A percentile compares a stretch with the other conserved stretches of the same genome.
Evolutionary conservation across 495 filamentous ascomycete genomes (phyloP).

Genomic region (Trichoderma asperelloides): DNA sequence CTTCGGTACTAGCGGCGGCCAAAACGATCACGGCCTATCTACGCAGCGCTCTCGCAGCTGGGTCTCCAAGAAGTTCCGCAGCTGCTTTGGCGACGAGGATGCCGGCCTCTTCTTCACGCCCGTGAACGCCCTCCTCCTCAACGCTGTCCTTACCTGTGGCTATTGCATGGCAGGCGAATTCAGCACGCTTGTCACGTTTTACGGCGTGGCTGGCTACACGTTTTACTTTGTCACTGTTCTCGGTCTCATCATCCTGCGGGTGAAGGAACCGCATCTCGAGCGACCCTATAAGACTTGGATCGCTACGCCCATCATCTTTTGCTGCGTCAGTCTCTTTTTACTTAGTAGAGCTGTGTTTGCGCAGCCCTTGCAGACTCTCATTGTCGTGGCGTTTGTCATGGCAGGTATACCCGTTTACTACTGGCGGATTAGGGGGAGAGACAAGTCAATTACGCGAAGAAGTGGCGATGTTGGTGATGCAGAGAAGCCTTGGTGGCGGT

Average conservation of each 20-base stretch:
- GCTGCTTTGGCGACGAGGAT: constrained; percentile 51
- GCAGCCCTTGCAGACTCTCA: constrained; percentile 78
- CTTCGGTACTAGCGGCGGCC: constrained; percentile 34
- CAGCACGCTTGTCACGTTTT: constrained; percentile 85
- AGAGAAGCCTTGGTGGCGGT: constrained; percentile 31
- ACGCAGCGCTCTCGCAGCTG: constrained; percentile 50
- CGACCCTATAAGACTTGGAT: constrained; percentile 94
- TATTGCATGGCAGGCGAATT: constrained; percentile 89
- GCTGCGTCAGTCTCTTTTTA: constrained; percentile 91
- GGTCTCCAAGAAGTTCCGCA: constrained; percentile 45
- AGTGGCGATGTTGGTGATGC: constrained; percentile 18
- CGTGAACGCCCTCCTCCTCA: constrained; percentile 80
- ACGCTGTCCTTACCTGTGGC: constrained; percentile 55
- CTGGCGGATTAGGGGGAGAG: constrained; percentile 63
- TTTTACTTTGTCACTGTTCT: constrained; percentile 97
- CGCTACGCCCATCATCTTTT: constrained; percentile 92
- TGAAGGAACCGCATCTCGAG: constrained; percentile 81
- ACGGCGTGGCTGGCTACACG: constrained; percentile 90
- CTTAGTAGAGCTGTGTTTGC: constrained; percentile 80
- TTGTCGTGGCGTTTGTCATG: constrained; percentile 74
- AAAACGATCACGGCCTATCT: constrained; percentile 22
- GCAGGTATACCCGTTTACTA: constrained; percentile 82
- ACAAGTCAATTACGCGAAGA: constrained; percentile 27
- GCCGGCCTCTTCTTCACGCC: constrained; percentile 73
- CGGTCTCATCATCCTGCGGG: constrained; percentile 79